Evolutionary conservation across 768 basidiomycete genomes (phyloP).

Genomic region (Suillus hirtellus): DNA sequence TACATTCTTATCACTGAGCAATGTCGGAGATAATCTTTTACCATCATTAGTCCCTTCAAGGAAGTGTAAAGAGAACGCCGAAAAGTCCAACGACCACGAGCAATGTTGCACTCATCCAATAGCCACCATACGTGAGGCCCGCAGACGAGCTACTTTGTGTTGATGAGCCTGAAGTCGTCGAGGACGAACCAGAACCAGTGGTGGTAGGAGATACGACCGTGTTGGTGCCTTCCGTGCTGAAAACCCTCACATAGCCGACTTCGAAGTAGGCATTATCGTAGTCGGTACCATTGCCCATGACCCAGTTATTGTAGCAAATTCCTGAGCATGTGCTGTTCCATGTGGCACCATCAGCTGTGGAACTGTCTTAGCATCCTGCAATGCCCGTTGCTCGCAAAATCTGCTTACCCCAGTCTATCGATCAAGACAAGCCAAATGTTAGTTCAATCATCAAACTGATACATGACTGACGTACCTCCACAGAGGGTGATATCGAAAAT

Average conservation of each 20-base stretch:
- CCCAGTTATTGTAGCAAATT: constrained; percentile 70
- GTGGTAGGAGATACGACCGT: constrained; percentile 25
- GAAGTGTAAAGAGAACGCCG: neutral
- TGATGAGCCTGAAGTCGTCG: constrained; percentile 10
- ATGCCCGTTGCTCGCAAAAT: neutral
- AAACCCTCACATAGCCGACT: constrained; percentile 59
- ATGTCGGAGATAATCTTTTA: neutral
- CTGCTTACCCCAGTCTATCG: constrained; percentile 34
- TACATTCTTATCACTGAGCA: neutral
- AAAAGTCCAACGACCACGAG: constrained; percentile 14
- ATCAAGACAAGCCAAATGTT: constrained; percentile 22
- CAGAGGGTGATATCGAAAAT: constrained; percentile 78
- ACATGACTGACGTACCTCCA: constrained; percentile 44
- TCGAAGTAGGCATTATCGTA: constrained; percentile 76
- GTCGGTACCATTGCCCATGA: constrained; percentile 58
- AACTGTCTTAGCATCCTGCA: neutral
- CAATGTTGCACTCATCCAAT: constrained; percentile 14
- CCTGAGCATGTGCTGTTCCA: constrained; percentile 65
- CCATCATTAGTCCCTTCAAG: neutral
- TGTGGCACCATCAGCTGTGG: constrained; percentile 33
- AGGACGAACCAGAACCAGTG: constrained; percentile 16
- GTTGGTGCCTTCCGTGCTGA: constrained; percentile 34
- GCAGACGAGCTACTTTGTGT: constrained; percentile 15
- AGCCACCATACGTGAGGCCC: constrained; percentile 1
- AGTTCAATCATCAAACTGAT: constrained; percentile 24